A percentile compares a stretch with the other conserved stretches of the same genome.
Conservation (phyloP, 257 asterid genomes). For the Rauvolfia tetraphylla region DNA sequence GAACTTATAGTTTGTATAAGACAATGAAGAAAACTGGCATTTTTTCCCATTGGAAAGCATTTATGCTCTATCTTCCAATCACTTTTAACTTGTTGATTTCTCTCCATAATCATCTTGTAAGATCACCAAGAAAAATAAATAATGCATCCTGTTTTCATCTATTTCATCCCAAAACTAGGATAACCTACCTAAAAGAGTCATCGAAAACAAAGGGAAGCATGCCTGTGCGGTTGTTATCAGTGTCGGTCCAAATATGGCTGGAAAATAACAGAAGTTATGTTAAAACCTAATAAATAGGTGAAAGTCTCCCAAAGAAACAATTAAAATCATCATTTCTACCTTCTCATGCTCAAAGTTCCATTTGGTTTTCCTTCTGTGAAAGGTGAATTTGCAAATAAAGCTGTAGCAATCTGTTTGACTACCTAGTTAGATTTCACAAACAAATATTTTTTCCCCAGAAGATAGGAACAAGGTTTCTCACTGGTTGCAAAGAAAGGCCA, state of each 20-base stretch:
- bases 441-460: conserved; percentile 8
- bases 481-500: conserved; percentile 95
- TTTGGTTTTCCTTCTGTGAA: conserved; percentile 95
- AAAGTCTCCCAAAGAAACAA: conserved; percentile 15
- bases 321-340: conserved; percentile 40
- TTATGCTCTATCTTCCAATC: not conserved
- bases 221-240: conserved; percentile 89
- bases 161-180: not conserved
- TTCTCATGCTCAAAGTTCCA: conserved; percentile 96
- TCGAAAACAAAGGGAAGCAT: conserved; percentile 99
- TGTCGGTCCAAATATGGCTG: conserved; percentile 99
- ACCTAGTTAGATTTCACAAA: conserved; percentile 31
- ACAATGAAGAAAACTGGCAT: not conserved
- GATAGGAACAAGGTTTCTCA: conserved; percentile 39
- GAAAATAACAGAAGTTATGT: conserved; percentile 17
- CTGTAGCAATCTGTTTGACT: conserved; percentile 85
- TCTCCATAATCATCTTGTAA: not conserved
- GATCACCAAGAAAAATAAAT: not conserved
- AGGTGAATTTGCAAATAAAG: conserved; percentile 95
- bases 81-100: not conserved
- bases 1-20: not conserved
- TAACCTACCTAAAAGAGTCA: conserved; percentile 87
- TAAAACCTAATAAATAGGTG: conserved; percentile 15
- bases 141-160: not conserved
- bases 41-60: not conserved